Evolutionary conservation across 257 asterid genomes (phyloP), one percentile per base, ranked within the genome.

Genomic region (Ehretia macrophylla): DNA sequence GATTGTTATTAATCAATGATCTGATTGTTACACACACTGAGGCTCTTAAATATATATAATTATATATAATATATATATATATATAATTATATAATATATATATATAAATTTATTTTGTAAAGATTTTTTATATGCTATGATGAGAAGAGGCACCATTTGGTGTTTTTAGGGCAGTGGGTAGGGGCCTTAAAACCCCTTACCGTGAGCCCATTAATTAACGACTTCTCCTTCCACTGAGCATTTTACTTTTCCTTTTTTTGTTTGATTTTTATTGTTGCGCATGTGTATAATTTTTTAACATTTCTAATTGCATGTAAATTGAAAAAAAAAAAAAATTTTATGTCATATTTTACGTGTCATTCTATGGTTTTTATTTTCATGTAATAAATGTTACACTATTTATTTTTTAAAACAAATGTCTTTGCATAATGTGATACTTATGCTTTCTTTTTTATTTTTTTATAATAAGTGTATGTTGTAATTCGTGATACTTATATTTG

Each of bases 21-120:
- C 96, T 88, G 79, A 72, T 71, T 88, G 94, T 88, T 88, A 88
- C 95, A 88, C 97, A 86, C 97, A 82, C 95, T 84, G 94, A 89
- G 63, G 94, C 94, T 80, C 53, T 18, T 20, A 40, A 11, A 5
- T 4, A 4, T 17, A 1, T 21, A 2, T 32, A 12, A 0, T 18
- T 10, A 8, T 23, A 0, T 1, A 14, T 9, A 0, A 0, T 1
- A 45, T 5, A 4, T 11, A 40, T n/a, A 17, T 3, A 0, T 22
- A 27, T 13, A 1, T 17, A 13, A 48, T 20, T 46, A 10, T 27
- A n/a, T 8, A 17, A 9, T 14, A 46, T 4, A 2, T 45, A 0
- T 0, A 8, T 12, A 4, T 12, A 37, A 35, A 11, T 4, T 22
- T 4, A 2, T 11, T 3, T 47, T n/a, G n/a, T n/a, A n/a, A n/a